Evolutionary conservation across 2,329 filamentous ascomycete genomes (phyloP).

Genomic region (Phialemonium atrogriseum): DNA sequence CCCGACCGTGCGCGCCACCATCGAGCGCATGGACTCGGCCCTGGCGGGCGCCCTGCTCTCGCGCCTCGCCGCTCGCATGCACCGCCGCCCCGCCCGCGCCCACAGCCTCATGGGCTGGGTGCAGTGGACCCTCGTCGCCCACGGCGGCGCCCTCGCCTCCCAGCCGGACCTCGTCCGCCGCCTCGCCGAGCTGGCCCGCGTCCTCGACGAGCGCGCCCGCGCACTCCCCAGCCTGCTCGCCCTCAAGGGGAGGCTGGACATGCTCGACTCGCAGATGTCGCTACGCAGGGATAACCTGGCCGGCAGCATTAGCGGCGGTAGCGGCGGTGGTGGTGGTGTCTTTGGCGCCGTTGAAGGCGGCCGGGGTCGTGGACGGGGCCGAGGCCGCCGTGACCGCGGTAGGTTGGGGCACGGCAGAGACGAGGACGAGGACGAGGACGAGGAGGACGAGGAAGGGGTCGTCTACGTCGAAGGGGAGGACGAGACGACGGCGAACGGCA

Average conservation of each 20-base stretch:
- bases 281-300: slow-evolving; percentile 56
- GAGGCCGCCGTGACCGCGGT: slow-evolving; percentile 23
- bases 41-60: slow-evolving; percentile 72
- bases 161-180: slow-evolving; percentile 76
- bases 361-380: slow-evolving; percentile 27
- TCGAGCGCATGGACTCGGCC: slow-evolving; percentile 80
- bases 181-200: slow-evolving; percentile 71
- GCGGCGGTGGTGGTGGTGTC: no score
- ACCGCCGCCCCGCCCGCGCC: slow-evolving; percentile 79
- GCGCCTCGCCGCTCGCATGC: slow-evolving; percentile 78
- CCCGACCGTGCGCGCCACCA: slow-evolving; percentile 73
- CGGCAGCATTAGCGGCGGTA: no score
- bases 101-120: slow-evolving; percentile 92
- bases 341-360: no score
- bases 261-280: slow-evolving; percentile 84
- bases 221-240: slow-evolving; percentile 76
- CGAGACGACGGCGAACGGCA: slow-evolving; percentile 8
- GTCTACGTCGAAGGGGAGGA: slow-evolving; percentile 73
- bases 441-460: slow-evolving; percentile 62
- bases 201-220: slow-evolving; percentile 77
- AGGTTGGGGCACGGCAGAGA: slow-evolving; percentile 45
- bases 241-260: slow-evolving; percentile 90
- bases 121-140: slow-evolving; percentile 86
- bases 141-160: slow-evolving; percentile 82
- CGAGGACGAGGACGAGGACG: slow-evolving; percentile 43